phyloP scores from a whole-genome alignment of 345 rosid genomes.

The Streptanthus diversifolius region DNA sequence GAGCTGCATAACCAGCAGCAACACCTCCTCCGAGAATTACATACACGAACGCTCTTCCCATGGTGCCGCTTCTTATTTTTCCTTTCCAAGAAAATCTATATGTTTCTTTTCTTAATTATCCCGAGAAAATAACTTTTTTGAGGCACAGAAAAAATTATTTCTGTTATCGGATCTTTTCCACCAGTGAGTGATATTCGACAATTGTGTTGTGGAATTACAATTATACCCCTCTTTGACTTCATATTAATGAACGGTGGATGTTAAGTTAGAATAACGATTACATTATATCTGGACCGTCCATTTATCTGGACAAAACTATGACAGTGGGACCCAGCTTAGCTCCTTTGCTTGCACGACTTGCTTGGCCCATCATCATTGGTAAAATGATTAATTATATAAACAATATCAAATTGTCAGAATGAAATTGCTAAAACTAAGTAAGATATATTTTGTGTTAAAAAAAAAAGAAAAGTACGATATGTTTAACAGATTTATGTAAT shows the following conservation, averaged over 20 bases:
- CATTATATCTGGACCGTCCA: neutral
- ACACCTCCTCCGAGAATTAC: constrained; percentile 98
- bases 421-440: neutral
- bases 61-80: constrained; percentile 19
- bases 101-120: neutral
- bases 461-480: no score
- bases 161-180: constrained; percentile 27
- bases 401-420: neutral
- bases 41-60: constrained; percentile 97
- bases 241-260: neutral
- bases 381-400: neutral
- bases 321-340: constrained; percentile 6
- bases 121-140: neutral
- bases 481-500: neutral
- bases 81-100: neutral
- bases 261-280: neutral
- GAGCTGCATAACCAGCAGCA: constrained; percentile 94
- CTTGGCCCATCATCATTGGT: constrained; percentile 24
- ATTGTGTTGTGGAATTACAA: neutral
- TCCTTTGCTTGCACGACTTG: constrained; percentile 35
- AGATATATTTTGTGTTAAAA: no score
- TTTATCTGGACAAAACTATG: neutral
- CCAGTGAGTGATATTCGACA: constrained; percentile 27
- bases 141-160: constrained; percentile 5
- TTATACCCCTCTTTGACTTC: constrained; percentile 9